Evolutionary conservation across 768 basidiomycete genomes (phyloP), one percentile per base, ranked within the genome.

Genomic region (Rhizopogon vesiculosus): DNA sequence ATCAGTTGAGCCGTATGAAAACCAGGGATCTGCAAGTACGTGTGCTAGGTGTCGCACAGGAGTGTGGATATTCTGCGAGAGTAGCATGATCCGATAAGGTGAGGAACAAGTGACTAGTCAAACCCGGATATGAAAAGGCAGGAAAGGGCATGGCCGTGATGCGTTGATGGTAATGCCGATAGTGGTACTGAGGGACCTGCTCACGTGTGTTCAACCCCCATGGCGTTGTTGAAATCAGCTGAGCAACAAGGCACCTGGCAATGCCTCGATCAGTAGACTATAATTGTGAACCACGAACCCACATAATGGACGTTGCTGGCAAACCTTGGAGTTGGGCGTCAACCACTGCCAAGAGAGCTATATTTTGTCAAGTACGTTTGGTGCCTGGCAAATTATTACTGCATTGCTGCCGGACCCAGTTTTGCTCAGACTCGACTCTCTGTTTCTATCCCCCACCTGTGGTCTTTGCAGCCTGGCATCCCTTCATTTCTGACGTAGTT

Each of bases 361-460:
- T 56, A 56, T 54, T 56, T 56, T 56, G 16, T 38, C 35, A 39
- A 53, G 42, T 55, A 38, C 49, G 39, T 56, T 42, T 25, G 8
- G 56, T 55, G 56, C 56, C 56, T 57, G 56, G 50, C 39, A 41
- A 53, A 54, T 42, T 42, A 19, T 54, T 55, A 42, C 54, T 39
- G 29, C 54, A 56, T 49, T 51, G 54, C 46, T 58, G 22, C 48
- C 57, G 54, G 45, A 38, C 43, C 42, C 42, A 41, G 19, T 40
- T 56, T 45, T 43, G 42, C 40, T 42, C 38, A 51, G 19, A 25
- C 28, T 16, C 19, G n/a, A 53, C 48, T 29, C 31, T 43, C 28
- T 52, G 5, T 52, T 49, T 45, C 44, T 22, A 38, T 51, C 53
- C 29, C 51, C 48, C 19, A 50, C 51, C 44, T 22, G 16, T 1